Evolutionary conservation across 164 flowering plant genomes (phyloP).

Genomic region (Cinnamomum micranthum): DNA sequence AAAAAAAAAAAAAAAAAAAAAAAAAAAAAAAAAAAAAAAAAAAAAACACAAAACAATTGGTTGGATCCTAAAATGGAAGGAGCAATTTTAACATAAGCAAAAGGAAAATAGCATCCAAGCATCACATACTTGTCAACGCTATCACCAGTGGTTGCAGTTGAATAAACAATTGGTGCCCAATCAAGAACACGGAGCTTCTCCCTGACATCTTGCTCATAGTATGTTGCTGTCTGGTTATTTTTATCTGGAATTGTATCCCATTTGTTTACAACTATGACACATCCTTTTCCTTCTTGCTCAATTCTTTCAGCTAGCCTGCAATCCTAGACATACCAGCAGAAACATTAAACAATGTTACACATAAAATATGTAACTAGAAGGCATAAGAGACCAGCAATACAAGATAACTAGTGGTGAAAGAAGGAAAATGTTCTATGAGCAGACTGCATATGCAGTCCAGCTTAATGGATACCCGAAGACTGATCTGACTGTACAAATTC

Average conservation of each 20-base stretch:
- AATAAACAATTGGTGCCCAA: conserved; percentile 99
- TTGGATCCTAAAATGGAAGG: too few relatives aligned
- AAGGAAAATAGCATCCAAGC: too few relatives aligned
- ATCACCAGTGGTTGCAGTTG: conserved; percentile 78
- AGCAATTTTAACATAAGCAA: too few relatives aligned
- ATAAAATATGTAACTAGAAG: not conserved
- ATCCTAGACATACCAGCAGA: conserved; percentile 49
- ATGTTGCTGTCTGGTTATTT: conserved; percentile 69
- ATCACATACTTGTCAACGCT: conserved; percentile 82
- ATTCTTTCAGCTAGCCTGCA: conserved; percentile 90
- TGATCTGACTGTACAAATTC: too few relatives aligned
- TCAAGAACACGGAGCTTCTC: conserved; percentile 76
- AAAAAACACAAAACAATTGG: too few relatives aligned
- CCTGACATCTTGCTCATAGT: conserved; percentile 93
- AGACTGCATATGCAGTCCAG: not conserved
- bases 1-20: too few relatives aligned
- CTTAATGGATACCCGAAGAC: not conserved
- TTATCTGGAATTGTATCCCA: conserved; percentile 99
- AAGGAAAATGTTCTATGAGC: too few relatives aligned
- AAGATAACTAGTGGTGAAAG: not conserved
- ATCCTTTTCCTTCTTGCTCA: conserved; percentile 94
- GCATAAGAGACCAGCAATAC: not conserved
- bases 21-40: too few relatives aligned
- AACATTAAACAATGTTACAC: not conserved
- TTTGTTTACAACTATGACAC: conserved; percentile 94